Base-by-base conservation (phyloP, 176 grass and related monocot species). In the Microstegium vimineum region DNA sequence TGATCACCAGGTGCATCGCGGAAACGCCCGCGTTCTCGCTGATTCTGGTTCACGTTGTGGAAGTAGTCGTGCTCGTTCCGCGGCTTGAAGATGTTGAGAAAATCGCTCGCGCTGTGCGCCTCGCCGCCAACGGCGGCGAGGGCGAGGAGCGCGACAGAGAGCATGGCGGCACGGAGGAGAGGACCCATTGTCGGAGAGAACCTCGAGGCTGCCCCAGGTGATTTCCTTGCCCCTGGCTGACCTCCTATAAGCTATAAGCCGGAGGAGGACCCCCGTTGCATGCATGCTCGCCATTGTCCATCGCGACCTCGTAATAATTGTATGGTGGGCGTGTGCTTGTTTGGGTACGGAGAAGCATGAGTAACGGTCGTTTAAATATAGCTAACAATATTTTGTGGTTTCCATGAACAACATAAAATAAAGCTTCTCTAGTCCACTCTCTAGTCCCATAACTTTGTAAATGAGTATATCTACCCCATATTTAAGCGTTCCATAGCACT, bases 1-100 rank as follows among this genome's bases (percentile, higher is more conserved):
- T 83, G 82, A 90, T 78, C 57, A 54, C 84, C 68, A 93, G 18
- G 85, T 93, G 91, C 91, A 90, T 93, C 32, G 88, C 91, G 2
- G 91, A 93, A 35, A 93, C 85, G 33, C 91, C 91, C 1, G 82
- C 71, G 78, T 90, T 93, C 62, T 90, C 71, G 82, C 67, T 88
- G 35, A 88, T 36, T 71, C 56, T 66, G 10, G 79, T 83, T 78
- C 4, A 74, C 83, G 59, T 82, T 82, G 61, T 43, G 85, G 74
- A 83, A 82, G 79, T 68, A 67, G 17, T 90, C 83, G 37, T 27
- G 57, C 79, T 74, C 83, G 17, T 62, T 57, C 3, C 88, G 66
- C 9, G 79, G 73, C 23, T 26, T 31, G 74, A 90, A 90, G 79
- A 90, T 83, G 74, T 73, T 83, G 79, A 86, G 71, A 30, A 77